Evolutionary conservation across 108 stramenopile species (phyloP).

Genomic region (Cyclostephanos tholiformis): DNA sequence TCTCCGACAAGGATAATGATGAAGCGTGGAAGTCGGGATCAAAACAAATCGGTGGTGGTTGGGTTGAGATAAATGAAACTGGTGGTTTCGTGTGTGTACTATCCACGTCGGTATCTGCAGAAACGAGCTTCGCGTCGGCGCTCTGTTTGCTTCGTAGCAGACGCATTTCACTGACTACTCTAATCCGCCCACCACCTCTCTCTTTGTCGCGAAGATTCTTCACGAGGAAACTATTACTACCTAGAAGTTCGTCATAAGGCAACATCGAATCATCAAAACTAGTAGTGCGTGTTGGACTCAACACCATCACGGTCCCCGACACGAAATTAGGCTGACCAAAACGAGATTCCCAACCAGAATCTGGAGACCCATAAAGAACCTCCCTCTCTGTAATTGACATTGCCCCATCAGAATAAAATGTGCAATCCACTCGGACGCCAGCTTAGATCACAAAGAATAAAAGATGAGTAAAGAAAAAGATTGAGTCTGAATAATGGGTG

Average conservation of each 20-base stretch:
- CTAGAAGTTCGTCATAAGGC: constrained; percentile 68
- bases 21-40: constrained; percentile 74
- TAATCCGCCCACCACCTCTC: constrained; percentile 59
- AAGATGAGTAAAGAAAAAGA: background rate
- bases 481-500: background rate
- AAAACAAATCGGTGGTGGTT: constrained; percentile 68
- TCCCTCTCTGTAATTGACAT: constrained; percentile 63
- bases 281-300: constrained; percentile 49
- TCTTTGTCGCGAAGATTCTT: constrained; percentile 58
- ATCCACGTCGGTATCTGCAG: background rate
- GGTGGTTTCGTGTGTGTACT: background rate
- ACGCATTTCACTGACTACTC: constrained; percentile 68
- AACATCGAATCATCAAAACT: constrained; percentile 40
- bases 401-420: constrained; percentile 62
- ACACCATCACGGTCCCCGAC: constrained; percentile 62
- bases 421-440: constrained; percentile 63
- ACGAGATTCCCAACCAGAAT: constrained; percentile 85
- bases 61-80: constrained; percentile 25
- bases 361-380: constrained; percentile 77
- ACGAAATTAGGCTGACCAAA: constrained; percentile 85
- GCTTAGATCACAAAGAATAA: constrained; percentile 24
- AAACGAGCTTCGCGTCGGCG: background rate
- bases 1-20: constrained; percentile 67
- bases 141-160: constrained; percentile 48
- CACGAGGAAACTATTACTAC: constrained; percentile 59